Conservation (phyloP, 257 asterid species). For the Leonotis leonurus region DNA sequence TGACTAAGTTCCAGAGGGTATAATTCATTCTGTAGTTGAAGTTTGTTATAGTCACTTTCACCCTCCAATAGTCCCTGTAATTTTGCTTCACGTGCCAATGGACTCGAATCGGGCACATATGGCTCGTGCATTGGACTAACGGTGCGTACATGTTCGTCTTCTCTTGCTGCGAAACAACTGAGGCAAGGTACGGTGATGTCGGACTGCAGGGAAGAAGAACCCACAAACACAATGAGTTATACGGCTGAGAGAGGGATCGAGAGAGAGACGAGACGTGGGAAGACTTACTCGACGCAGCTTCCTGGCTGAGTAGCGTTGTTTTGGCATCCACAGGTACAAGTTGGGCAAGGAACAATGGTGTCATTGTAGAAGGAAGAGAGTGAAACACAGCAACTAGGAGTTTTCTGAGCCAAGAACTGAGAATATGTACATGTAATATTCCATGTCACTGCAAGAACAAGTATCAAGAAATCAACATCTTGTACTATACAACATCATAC, state of each 20-base stretch:
- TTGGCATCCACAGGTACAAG: constrained; percentile 92
- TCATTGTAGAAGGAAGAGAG: constrained; percentile 82
- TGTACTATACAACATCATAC: too few relatives aligned
- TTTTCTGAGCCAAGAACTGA: constrained; percentile 79
- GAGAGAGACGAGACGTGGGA: neutral
- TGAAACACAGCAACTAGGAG: constrained; percentile 84
- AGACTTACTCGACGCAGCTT: constrained; percentile 65
- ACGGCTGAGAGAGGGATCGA: neutral
- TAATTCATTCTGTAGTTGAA: constrained; percentile 57
- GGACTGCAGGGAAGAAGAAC: constrained; percentile 33
- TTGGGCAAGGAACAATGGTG: constrained; percentile 87
- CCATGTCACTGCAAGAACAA: constrained; percentile 76
- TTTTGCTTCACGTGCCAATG: constrained; percentile 61
- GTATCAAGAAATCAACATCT: neutral
- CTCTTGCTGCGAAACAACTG: constrained; percentile 36
- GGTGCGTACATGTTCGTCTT: constrained; percentile 34
- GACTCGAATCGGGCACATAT: constrained; percentile 62
- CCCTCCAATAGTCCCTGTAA: constrained; percentile 62
- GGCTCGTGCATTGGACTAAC: constrained; percentile 52
- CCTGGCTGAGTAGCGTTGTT: constrained; percentile 56
- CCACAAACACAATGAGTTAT: neutral
- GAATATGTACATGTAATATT: constrained; percentile 80
- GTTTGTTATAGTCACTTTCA: constrained; percentile 47
- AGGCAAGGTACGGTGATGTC: constrained; percentile 43
- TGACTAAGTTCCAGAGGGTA: constrained; percentile 49